These are phyloP conservation scores for Linum lewisii DNA, from an alignment of 345 rosid species.

Conservation along the genomic window DNA sequence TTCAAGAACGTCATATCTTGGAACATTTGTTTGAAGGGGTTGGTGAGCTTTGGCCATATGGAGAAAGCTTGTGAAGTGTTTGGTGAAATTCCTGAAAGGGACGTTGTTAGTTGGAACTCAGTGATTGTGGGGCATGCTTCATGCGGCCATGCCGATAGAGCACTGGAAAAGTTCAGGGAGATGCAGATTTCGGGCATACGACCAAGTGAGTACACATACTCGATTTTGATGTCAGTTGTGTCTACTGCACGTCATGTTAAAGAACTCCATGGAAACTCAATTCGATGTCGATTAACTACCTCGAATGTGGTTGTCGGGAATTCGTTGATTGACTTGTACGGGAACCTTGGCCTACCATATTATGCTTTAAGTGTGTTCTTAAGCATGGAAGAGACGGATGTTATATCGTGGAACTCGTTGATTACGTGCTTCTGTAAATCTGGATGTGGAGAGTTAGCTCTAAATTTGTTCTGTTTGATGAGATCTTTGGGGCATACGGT, in stretches of 20 bases:
- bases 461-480: slow-evolving; percentile 40
- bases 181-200: slow-evolving; percentile 39
- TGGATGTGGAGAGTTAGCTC: slow-evolving; percentile 35
- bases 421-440: slow-evolving; percentile 38
- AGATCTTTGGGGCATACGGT: slow-evolving; percentile 34
- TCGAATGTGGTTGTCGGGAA: slow-evolving; percentile 53
- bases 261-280: slow-evolving; percentile 50
- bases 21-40: slow-evolving; percentile 50
- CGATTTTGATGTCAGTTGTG: slow-evolving; percentile 42
- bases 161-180: slow-evolving; percentile 31
- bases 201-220: slow-evolving; percentile 47
- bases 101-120: slow-evolving; percentile 66
- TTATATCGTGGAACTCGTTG: slow-evolving; percentile 63
- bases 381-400: slow-evolving; percentile 43
- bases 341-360: slow-evolving; percentile 39
- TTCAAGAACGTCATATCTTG: slow-evolving; percentile 45
- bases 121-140: slow-evolving; percentile 46
- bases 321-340: slow-evolving; percentile 61
- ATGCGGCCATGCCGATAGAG: slow-evolving; percentile 27
- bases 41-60: slow-evolving; percentile 20
- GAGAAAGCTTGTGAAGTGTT: slow-evolving; percentile 31
- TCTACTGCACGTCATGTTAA: slow-evolving; percentile 37
- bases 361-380: slow-evolving; percentile 44
- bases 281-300: slow-evolving; percentile 31
- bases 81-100: slow-evolving; percentile 58